phyloP scores from a whole-genome alignment of 805 yeast species.

The Pichia nanzhaoensis region DNA sequence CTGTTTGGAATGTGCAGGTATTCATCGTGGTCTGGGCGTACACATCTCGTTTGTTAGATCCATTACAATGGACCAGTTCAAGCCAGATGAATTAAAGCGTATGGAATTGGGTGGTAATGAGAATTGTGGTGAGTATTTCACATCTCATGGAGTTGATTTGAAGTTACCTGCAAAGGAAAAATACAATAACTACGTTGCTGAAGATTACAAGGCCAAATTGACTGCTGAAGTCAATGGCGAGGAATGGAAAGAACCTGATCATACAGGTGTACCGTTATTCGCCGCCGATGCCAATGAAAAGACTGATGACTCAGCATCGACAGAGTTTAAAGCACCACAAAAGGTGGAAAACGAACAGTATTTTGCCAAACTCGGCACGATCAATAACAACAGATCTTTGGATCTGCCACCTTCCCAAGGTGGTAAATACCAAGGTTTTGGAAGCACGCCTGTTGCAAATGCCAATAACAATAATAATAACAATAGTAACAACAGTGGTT shows the following conservation, averaged over 20 bases:
- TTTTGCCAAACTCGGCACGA: constrained; percentile 71
- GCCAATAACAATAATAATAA: constrained; percentile 28
- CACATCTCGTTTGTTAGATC: constrained; percentile 95
- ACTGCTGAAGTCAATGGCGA: constrained; percentile 69
- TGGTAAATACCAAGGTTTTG: constrained; percentile 89
- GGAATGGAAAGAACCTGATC: constrained; percentile 62
- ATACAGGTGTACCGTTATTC: constrained; percentile 38
- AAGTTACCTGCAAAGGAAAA: constrained; percentile 61
- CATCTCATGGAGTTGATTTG: constrained; percentile 62
- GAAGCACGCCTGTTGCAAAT: constrained; percentile 58
- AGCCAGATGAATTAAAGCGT: constrained; percentile 78
- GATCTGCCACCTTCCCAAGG: constrained; percentile 89
- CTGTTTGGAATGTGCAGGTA: constrained; percentile 96
- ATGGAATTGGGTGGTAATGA: constrained; percentile 96
- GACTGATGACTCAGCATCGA: background rate
- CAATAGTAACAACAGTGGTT: constrained; percentile 26
- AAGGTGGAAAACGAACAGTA: constrained; percentile 71
- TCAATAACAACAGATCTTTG: constrained; percentile 67
- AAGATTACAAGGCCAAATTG: constrained; percentile 81
- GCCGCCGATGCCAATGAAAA: no score
- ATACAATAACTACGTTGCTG: constrained; percentile 88
- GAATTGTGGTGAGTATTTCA: constrained; percentile 62
- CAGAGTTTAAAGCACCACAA: constrained; percentile 4
- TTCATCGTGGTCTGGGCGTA: constrained; percentile 92
- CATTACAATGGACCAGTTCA: constrained; percentile 98